Evolutionary conservation across 257 asterid genomes (phyloP), one percentile per base, ranked within the genome.

Genomic region (Penstemon eatonii): DNA sequence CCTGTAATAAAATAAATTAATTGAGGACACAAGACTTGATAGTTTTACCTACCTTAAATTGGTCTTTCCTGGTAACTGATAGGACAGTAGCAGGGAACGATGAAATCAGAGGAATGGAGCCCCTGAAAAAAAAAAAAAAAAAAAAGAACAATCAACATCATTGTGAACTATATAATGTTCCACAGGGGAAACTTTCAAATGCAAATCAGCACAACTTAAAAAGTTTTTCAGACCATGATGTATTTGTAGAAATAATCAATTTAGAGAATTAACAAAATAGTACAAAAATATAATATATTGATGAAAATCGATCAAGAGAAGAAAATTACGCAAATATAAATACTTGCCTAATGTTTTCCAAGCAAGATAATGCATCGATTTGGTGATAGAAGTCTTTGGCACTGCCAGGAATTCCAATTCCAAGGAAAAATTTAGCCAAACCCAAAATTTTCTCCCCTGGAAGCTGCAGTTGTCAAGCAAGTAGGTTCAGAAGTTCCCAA

Each of bases 371-470:
- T 56, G 97, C 95, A 82, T 83, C 90, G 63, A 87, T 78, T 81
- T 94, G 99, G 87, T 85, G 67, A 80, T 76, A 90, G 78, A 94
- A 68, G 78, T 90, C 99, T 80, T 86, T 82, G 56, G 80, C 83
- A 72, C 81, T 83, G 47, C 96, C 96, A 8, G 99, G 99, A 79
- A 81, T 68, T 80, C 95, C 99, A 80, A 84, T 61, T 39, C 91
- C 92, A 76, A 93, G 96, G 74, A 93, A 87, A 74, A 89, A 87
- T 71, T 85, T 94, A 2, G 96, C 96, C 80, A 94, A 84, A 58
- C 99, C 95, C 81, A 83, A 72, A 68, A 90, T 63, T 73, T 89
- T 91, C 19, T 94, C 99, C 56, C 90, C 96, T 41, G 97, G 96
- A 76, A 94, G 83, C 99, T 90, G 95, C 83, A 72, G 75, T 56